Conservation (phyloP, 768 basidiomycete genomes). For the Trametes maxima region DNA sequence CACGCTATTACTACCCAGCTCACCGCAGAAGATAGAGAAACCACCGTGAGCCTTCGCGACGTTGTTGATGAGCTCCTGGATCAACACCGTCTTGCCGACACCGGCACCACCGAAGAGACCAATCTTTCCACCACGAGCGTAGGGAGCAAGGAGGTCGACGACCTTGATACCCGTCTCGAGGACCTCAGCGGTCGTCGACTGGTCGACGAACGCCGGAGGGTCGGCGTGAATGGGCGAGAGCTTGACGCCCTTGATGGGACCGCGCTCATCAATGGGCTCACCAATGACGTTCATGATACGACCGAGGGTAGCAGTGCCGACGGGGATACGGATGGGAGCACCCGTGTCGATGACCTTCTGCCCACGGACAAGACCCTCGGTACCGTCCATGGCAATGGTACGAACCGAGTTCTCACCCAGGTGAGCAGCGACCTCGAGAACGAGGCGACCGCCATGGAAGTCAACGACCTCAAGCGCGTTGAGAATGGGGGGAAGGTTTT, state of each 20-base stretch:
- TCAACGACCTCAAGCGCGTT: conserved; percentile 98
- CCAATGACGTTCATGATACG: conserved; percentile 99
- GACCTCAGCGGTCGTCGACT: conserved; percentile 98
- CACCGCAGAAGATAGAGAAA: conserved; percentile 99
- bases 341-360: conserved; percentile 98
- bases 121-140: conserved; percentile 99
- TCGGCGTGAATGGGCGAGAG: conserved; percentile 94
- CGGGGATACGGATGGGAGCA: conserved; percentile 94
- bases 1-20: conserved; percentile 27
- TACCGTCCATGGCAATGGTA: conserved; percentile 99
- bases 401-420: conserved; percentile 99
- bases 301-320: conserved; percentile 91
- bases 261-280: conserved; percentile 99
- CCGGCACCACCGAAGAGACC: conserved; percentile 99
- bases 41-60: conserved; percentile 99
- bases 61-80: conserved; percentile 99
- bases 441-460: conserved; percentile 93
- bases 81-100: conserved; percentile 99
- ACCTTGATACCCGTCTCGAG: conserved; percentile 99
- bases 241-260: conserved; percentile 96
- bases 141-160: conserved; percentile 98
- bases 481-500: conserved; percentile 94
- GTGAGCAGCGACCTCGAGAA: conserved; percentile 98
- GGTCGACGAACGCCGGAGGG: conserved; percentile 95
- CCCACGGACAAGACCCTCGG: conserved; percentile 99